Evolutionary conservation across 345 rosid genomes (phyloP).

Genomic region (Sisymbrium altissimum): DNA sequence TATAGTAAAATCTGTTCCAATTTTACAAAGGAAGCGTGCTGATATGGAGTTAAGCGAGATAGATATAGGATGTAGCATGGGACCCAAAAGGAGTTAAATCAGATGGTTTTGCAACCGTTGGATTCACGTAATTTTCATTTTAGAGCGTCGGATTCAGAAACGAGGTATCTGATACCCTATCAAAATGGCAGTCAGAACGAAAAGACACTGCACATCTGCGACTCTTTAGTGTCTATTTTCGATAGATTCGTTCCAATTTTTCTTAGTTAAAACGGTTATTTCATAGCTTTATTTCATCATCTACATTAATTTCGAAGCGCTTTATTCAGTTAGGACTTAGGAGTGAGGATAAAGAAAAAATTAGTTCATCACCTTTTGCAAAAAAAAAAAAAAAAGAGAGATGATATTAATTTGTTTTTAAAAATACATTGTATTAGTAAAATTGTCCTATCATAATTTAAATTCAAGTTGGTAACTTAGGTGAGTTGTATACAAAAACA

Average conservation of each 20-base stretch:
- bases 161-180: not conserved
- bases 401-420: no score
- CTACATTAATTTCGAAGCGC: no score
- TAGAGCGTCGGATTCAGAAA: conserved; percentile 14
- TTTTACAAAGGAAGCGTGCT: conserved; percentile 28
- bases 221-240: not conserved
- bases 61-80: not conserved
- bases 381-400: no score
- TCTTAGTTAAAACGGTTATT: not conserved
- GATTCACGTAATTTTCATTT: not conserved
- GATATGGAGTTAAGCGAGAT: conserved; percentile 9
- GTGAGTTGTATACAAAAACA: no score
- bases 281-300: not conserved
- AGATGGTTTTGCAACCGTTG: conserved; percentile 16
- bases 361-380: no score
- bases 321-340: no score
- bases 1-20: not conserved
- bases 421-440: no score
- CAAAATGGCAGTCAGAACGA: not conserved
- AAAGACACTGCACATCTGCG: conserved; percentile 14
- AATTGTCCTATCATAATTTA: no score
- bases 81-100: not conserved
- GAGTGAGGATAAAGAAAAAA: no score
- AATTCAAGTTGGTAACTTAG: no score
- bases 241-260: not conserved